Evolutionary conservation across 2,329 filamentous ascomycete genomes (phyloP).

Genomic region (Macrophomina phaseolina): DNA sequence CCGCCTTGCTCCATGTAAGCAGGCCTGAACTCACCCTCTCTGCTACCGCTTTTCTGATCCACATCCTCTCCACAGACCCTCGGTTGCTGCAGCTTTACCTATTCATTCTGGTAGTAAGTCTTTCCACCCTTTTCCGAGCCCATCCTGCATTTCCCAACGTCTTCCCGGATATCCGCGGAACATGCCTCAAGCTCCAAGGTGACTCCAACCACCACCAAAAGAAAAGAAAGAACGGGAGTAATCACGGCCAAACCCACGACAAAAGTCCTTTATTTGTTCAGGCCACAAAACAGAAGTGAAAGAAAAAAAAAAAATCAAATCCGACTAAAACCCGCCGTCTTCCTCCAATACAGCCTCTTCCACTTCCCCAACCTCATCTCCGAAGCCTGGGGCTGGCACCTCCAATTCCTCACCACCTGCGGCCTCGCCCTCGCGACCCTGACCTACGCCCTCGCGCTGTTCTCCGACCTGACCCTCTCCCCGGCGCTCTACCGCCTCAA

Average conservation of each 20-base stretch:
- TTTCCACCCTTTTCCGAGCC: neutral
- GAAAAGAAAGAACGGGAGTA: neutral
- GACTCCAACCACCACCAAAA: neutral
- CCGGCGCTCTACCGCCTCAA: slow-evolving; percentile 67
- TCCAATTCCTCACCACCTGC: slow-evolving; percentile 73
- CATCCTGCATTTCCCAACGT: neutral
- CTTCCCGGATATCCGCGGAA: slow-evolving; percentile 18
- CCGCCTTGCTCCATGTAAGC: slow-evolving; percentile 64
- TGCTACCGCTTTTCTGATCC: neutral
- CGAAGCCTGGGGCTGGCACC: slow-evolving; percentile 62
- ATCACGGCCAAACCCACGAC: neutral
- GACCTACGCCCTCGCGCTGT: slow-evolving; percentile 66
- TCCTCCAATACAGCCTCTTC: slow-evolving; percentile 3
- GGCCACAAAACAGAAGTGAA: too few relatives aligned
- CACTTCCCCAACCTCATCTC: slow-evolving; percentile 11
- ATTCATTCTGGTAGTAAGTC: slow-evolving; percentile 49
- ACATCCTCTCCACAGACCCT: slow-evolving; percentile 34
- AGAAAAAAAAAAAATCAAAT: neutral
- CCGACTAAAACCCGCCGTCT: neutral
- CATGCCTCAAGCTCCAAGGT: neutral
- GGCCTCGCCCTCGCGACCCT: slow-evolving; percentile 63
- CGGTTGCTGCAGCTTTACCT: slow-evolving; percentile 53
- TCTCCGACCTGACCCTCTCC: slow-evolving; percentile 68
- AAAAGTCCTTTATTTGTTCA: too few relatives aligned
- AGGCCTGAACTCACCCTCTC: neutral